These are phyloP conservation scores for Lepiota brunneoincarnata DNA, from an alignment of 768 basidiomycete species.

Conservation along the genomic window DNA sequence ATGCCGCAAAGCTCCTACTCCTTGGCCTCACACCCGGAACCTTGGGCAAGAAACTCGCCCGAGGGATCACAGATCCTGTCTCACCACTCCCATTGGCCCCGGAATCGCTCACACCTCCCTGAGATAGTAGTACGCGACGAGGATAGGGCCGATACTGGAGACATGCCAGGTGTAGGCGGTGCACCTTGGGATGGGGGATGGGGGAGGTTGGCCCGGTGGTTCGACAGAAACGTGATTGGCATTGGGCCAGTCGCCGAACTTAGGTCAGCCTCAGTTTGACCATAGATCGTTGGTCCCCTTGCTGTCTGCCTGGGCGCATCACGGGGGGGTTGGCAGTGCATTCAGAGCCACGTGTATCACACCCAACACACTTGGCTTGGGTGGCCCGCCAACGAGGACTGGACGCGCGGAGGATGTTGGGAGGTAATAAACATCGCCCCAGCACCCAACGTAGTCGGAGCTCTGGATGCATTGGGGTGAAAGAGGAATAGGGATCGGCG, in stretches of 20 bases:
- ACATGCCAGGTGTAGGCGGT: too few species aligned
- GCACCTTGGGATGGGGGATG: too few species aligned
- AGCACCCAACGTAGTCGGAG: constrained; percentile 30
- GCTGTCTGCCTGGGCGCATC: neutral
- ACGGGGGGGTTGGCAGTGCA: neutral
- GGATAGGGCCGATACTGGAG: too few species aligned
- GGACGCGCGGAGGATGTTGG: constrained; percentile 19
- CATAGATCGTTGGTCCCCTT: constrained; percentile 59
- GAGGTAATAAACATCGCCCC: constrained; percentile 56
- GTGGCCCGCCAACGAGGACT: neutral
- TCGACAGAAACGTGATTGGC: constrained; percentile 56
- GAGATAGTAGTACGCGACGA: neutral
- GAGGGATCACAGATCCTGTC: constrained; percentile 35
- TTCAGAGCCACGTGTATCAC: constrained; percentile 5
- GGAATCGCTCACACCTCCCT: neutral
- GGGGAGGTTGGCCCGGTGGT: constrained; percentile 28
- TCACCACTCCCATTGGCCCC: neutral
- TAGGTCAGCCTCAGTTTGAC: constrained; percentile 51
- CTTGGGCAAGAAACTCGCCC: constrained; percentile 66
- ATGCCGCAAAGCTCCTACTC: constrained; percentile 77
- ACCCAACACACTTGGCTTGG: neutral
- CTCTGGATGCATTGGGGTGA: constrained; percentile 45
- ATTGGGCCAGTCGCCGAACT: constrained; percentile 50
- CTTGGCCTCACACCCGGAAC: constrained; percentile 53
- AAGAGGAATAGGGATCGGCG: constrained; percentile 41